These are phyloP conservation scores for Suillus plorans DNA, from an alignment of 768 basidiomycete genomes.

Conservation along the genomic window DNA sequence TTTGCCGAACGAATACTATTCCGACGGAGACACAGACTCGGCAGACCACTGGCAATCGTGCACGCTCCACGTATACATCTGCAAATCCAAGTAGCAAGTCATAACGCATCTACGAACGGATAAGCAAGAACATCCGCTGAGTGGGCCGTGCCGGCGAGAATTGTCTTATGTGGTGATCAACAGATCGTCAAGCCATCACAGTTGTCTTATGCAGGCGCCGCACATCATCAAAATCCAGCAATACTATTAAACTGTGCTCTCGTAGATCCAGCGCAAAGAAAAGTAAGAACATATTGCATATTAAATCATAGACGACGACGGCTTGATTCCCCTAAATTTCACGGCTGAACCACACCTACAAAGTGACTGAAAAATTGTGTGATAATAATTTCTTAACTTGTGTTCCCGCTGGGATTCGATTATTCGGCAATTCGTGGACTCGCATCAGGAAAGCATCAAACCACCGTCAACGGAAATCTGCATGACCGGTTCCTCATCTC, in stretches of 20 bases:
- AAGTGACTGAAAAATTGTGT: neutral
- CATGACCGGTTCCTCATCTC: neutral
- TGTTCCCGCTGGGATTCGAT: neutral
- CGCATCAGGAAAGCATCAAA: slow-evolving; percentile 9
- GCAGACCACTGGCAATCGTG: neutral
- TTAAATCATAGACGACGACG: neutral
- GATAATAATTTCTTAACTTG: neutral
- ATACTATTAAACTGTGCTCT: neutral
- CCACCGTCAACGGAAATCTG: slow-evolving; percentile 15
- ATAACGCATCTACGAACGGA: neutral
- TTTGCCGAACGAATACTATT: neutral
- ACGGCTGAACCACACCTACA: neutral
- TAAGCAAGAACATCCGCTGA: neutral
- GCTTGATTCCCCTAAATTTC: neutral
- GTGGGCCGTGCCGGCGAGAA: neutral
- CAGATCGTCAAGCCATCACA: neutral
- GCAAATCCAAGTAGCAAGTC: neutral
- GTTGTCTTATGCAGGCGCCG: neutral
- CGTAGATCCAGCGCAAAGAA: neutral
- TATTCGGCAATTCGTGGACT: neutral
- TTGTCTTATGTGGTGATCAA: neutral
- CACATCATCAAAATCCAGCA: neutral
- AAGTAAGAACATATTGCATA: neutral
- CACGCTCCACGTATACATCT: neutral
- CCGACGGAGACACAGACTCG: neutral